A percentile compares a stretch with the other conserved stretches of the same genome.
These are phyloP conservation scores for Boletus subcaerulescens DNA, from an alignment of 768 basidiomycete species.

Conservation along the genomic window DNA sequence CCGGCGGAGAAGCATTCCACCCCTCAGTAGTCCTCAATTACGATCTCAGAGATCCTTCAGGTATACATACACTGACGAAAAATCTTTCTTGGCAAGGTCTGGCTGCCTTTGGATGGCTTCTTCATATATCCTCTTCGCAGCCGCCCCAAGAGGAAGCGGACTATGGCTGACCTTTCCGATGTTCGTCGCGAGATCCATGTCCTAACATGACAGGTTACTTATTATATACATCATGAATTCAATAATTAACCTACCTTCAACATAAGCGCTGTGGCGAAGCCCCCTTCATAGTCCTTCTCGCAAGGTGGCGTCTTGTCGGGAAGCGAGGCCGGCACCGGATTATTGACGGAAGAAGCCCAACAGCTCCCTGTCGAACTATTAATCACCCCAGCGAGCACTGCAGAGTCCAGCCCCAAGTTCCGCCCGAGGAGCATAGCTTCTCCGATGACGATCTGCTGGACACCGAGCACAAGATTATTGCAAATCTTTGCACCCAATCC, in stretches of 20 bases:
- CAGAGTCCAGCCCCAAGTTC: conserved; percentile 75
- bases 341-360: conserved; percentile 84
- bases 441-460: conserved; percentile 79
- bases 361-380: conserved; percentile 83
- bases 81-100: conserved; percentile 68
- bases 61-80: conserved; percentile 76
- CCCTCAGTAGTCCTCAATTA: not conserved
- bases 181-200: conserved; percentile 77
- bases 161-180: conserved; percentile 50
- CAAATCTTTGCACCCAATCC: conserved; percentile 89
- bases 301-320: conserved; percentile 75
- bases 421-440: conserved; percentile 89
- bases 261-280: conserved; percentile 83
- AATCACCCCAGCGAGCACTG: conserved; percentile 75
- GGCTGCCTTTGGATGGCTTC: conserved; percentile 51
- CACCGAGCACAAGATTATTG: conserved; percentile 78
- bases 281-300: conserved; percentile 79
- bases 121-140: conserved; percentile 62
- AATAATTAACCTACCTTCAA: conserved; percentile 53
- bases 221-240: not conserved
- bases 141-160: conserved; percentile 62
- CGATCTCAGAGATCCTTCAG: conserved; percentile 33
- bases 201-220: conserved; percentile 42
- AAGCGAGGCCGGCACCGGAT: conserved; percentile 77
- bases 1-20: not conserved